Conservation (phyloP, 768 basidiomycete species). For the Naganishia kalamii region DNA sequence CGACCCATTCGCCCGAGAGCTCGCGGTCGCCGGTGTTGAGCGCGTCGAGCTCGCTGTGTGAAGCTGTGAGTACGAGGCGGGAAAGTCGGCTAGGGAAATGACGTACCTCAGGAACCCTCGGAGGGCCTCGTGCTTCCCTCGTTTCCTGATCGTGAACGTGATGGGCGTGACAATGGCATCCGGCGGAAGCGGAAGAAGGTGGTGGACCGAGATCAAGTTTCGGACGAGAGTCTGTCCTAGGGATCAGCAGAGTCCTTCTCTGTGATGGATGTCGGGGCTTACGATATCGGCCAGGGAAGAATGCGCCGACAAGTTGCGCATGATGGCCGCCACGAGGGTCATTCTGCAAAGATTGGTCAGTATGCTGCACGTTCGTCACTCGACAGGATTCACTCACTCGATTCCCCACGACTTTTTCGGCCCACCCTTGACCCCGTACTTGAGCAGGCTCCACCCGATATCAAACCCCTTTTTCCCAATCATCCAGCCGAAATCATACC, state of each 20-base stretch:
- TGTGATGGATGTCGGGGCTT: conserved; percentile 44
- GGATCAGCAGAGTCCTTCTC: neutral
- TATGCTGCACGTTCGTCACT: neutral
- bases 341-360: conserved; percentile 13
- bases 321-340: conserved; percentile 52
- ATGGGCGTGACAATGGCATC: conserved; percentile 94
- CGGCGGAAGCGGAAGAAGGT: conserved; percentile 76
- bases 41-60: conserved; percentile 55
- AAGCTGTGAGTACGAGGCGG: neutral
- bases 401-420: conserved; percentile 86
- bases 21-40: conserved; percentile 71
- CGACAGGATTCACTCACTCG: conserved; percentile 71
- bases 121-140: conserved; percentile 50
- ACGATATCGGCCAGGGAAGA: conserved; percentile 71
- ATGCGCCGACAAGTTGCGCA: conserved; percentile 75
- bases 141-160: conserved; percentile 71
- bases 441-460: conserved; percentile 52
- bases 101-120: conserved; percentile 62
- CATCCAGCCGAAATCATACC: conserved; percentile 29
- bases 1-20: conserved; percentile 91
- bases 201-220: conserved; percentile 67
- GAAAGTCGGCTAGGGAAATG: neutral
- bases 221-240: conserved; percentile 47
- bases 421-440: conserved; percentile 78
- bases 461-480: conserved; percentile 37